Percentiles rank a stretch among this genome's conserved stretches.
Evolutionary conservation across 208 protist species (phyloP).

Genomic region (Leishmania amazonensis): DNA sequence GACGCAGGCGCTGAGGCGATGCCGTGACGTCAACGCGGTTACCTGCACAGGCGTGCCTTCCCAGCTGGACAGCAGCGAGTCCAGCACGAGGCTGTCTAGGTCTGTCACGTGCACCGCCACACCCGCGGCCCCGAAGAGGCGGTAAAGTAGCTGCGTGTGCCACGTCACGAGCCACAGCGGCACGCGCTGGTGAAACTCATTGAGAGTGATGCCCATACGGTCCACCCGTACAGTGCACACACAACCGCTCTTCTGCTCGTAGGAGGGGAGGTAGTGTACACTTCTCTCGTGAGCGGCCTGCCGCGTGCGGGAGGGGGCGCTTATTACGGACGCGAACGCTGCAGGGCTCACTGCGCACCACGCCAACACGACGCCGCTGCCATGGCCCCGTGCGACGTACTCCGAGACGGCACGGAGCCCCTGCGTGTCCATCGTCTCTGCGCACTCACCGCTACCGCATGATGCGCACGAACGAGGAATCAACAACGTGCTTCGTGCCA

Average conservation of each 20-base stretch:
- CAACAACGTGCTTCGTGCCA: neutral
- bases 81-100: slow-evolving; percentile 14
- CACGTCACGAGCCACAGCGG: slow-evolving; percentile 31
- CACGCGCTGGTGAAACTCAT: slow-evolving; percentile 9
- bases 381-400: neutral
- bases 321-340: slow-evolving; percentile 5
- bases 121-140: slow-evolving; percentile 15
- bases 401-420: slow-evolving; percentile 17
- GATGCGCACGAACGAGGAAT: neutral
- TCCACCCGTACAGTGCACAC: slow-evolving; percentile 18
- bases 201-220: slow-evolving; percentile 9
- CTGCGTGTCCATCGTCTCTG: slow-evolving; percentile 3
- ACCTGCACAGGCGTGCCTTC: slow-evolving; percentile 22
- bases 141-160: slow-evolving; percentile 23
- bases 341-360: slow-evolving; percentile 10
- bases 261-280: slow-evolving; percentile 17
- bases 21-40: slow-evolving; percentile 12
- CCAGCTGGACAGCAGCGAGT: slow-evolving; percentile 20
- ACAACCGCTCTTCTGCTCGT: neutral
- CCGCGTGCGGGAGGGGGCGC: neutral
- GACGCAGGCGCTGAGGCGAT: slow-evolving; percentile 16
- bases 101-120: slow-evolving; percentile 21
- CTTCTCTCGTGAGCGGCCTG: neutral
- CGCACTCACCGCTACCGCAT: neutral
- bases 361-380: slow-evolving; percentile 10